phyloP scores from a whole-genome alignment of 371 early-diverging fungal species.

The Circinella minor region DNA sequence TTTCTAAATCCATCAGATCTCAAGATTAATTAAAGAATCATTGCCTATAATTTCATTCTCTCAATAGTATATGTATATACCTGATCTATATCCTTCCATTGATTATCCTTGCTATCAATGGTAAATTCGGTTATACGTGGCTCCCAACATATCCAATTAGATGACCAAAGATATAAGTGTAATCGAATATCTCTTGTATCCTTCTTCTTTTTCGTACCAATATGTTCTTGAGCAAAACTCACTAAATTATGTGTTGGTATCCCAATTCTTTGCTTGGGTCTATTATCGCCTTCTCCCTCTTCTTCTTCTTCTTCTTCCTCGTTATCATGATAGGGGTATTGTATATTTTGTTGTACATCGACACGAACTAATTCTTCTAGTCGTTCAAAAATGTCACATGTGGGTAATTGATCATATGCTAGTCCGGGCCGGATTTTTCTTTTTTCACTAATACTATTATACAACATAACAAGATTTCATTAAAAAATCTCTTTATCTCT shows the following conservation, averaged over 20 bases:
- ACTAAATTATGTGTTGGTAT: conserved; percentile 12
- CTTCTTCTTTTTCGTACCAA: conserved; percentile 24
- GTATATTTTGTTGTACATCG: conserved; percentile 1
- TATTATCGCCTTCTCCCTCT: background rate
- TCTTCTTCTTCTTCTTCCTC: conserved; percentile 21
- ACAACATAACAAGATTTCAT: background rate
- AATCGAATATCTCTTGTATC: conserved; percentile 33
- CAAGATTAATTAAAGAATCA: background rate
- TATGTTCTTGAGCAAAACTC: conserved; percentile 18
- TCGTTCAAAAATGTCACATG: conserved; percentile 36
- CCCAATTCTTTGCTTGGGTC: background rate
- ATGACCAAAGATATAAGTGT: conserved; percentile 39
- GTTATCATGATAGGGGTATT: background rate
- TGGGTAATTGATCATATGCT: conserved; percentile 43
- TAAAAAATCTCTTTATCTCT: background rate
- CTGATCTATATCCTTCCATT: conserved; percentile 23
- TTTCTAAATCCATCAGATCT: conserved; percentile 3
- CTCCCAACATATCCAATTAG: conserved; percentile 28
- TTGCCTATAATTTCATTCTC: background rate
- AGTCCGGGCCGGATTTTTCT: conserved; percentile 15
- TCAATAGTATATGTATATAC: conserved; percentile 9
- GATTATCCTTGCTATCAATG: conserved; percentile 13
- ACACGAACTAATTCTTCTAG: conserved; percentile 34
- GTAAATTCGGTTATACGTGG: conserved; percentile 21
- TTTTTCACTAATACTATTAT: background rate